phyloP scores from a whole-genome alignment of 2,329 filamentous ascomycete genomes.

The Penicillium sp. region DNA sequence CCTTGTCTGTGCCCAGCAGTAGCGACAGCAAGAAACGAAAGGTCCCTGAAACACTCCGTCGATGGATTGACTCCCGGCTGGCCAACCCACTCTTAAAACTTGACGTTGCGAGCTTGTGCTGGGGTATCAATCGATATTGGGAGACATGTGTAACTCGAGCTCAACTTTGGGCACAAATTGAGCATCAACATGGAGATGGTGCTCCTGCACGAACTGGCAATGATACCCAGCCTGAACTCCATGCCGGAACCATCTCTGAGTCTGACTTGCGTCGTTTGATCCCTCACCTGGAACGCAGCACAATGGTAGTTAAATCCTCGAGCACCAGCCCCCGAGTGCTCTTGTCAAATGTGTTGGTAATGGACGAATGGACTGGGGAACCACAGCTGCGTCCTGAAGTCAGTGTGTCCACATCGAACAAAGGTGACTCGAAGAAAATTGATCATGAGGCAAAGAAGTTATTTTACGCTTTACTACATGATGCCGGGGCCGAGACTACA shows the following conservation, averaged over 20 bases:
- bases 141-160: slow-evolving; percentile 37
- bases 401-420: slow-evolving; percentile 25
- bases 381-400: slow-evolving; percentile 35
- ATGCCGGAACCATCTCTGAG: slow-evolving; percentile 14
- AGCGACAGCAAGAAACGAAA: slow-evolving; percentile 15
- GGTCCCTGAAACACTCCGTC: slow-evolving; percentile 28
- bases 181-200: slow-evolving; percentile 20
- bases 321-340: slow-evolving; percentile 21
- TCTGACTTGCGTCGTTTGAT: slow-evolving; percentile 28
- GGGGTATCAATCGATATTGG: slow-evolving; percentile 41
- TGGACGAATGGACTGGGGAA: slow-evolving; percentile 41
- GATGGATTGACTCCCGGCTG: slow-evolving; percentile 35
- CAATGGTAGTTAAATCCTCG: slow-evolving; percentile 27
- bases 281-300: slow-evolving; percentile 35
- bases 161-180: slow-evolving; percentile 34
- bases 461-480: slow-evolving; percentile 33
- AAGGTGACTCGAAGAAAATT: slow-evolving; percentile 22
- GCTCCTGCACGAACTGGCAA: slow-evolving; percentile 10
- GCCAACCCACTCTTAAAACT: slow-evolving; percentile 32
- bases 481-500: slow-evolving; percentile 8
- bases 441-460: slow-evolving; percentile 37
- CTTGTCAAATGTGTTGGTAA: slow-evolving; percentile 30
- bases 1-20: slow-evolving; percentile 25
- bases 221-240: slow-evolving; percentile 1
- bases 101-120: slow-evolving; percentile 39